Conservation (phyloP, 139 green algal genomes). For the Spirogloea muscicola region DNA sequence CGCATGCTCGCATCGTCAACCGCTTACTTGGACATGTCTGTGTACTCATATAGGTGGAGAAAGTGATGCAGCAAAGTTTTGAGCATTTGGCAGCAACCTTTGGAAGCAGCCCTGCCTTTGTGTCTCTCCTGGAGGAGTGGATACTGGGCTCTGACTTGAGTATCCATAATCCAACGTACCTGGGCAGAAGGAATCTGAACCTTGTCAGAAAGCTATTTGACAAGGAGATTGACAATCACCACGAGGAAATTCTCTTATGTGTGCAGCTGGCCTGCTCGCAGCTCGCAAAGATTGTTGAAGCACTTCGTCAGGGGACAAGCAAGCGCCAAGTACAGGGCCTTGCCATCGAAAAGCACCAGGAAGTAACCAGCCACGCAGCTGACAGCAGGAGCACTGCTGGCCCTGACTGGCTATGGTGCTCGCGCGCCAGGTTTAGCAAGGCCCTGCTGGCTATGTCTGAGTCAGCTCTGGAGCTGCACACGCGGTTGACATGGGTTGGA, state of each 20-base stretch:
- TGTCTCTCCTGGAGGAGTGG: conserved; percentile 12
- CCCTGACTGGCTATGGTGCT: background rate
- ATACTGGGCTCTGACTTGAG: conserved; percentile 6
- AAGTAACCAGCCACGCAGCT: background rate
- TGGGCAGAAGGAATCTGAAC: background rate
- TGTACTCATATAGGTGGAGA: too few species aligned
- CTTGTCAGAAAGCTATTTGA: conserved; percentile 67
- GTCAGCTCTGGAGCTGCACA: conserved; percentile 9
- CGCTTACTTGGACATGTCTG: too few species aligned
- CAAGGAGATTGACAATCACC: conserved; percentile 77
- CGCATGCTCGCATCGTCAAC: too few species aligned
- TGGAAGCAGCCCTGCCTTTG: background rate
- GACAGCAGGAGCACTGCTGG: background rate
- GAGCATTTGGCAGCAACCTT: conserved; percentile 16
- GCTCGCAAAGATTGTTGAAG: conserved; percentile 6
- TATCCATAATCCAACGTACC: background rate
- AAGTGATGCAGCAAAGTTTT: conserved; percentile 18
- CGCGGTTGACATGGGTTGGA: conserved; percentile 24
- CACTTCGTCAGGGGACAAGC: background rate
- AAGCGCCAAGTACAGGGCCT: background rate
- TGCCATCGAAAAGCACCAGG: conserved; percentile 4
- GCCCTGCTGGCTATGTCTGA: background rate
- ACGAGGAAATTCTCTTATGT: conserved; percentile 70
- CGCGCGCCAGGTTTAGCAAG: conserved; percentile 10
- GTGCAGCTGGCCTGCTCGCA: conserved; percentile 58